A percentile compares a stretch with the other conserved stretches of the same genome.
phyloP scores from a whole-genome alignment of 345 rosid genomes.

The Eucalyptus urophylla region DNA sequence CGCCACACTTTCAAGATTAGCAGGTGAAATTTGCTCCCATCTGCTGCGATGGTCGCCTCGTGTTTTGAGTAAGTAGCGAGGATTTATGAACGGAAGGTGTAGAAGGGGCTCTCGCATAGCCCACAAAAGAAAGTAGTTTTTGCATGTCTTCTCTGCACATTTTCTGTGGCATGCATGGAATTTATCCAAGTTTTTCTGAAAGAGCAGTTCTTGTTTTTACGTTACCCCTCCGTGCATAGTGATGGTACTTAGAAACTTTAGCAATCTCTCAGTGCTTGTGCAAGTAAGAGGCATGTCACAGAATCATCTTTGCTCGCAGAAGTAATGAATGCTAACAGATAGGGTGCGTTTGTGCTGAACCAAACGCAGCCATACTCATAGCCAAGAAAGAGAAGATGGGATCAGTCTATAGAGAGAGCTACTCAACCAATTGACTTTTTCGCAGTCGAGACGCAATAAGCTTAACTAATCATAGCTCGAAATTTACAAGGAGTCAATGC shows the following conservation, averaged over 20 bases:
- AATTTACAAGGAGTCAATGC: not conserved
- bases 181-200: not conserved
- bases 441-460: not conserved
- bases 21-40: not conserved
- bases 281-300: not conserved
- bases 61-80: not conserved
- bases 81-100: not conserved
- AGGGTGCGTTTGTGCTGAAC: no score
- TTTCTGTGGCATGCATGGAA: not conserved
- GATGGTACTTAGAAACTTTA: not conserved
- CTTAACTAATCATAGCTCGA: not conserved
- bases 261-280: not conserved
- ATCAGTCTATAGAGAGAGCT: not conserved
- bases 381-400: not conserved
- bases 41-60: not conserved
- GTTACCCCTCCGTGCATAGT: not conserved
- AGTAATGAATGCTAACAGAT: not conserved
- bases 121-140: not conserved
- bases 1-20: not conserved
- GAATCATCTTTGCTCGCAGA: not conserved
- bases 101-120: not conserved
- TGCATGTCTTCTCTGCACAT: not conserved
- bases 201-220: not conserved
- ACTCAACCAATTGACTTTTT: not conserved
- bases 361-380: not conserved